Conservation (phyloP, 257 asterid species). For the Solanum dulcamara region DNA sequence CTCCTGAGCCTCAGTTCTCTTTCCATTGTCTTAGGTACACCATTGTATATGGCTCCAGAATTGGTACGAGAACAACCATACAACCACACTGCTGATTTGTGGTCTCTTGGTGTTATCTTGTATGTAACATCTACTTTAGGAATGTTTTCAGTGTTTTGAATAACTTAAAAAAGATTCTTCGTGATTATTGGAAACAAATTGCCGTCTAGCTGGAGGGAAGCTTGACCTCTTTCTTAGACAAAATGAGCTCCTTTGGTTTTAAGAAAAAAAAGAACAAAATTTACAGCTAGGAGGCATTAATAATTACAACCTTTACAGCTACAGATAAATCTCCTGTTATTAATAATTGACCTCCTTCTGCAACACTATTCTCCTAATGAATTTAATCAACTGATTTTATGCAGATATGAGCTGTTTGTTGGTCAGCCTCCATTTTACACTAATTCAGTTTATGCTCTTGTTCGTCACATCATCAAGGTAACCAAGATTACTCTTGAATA, state of each 20-base stretch:
- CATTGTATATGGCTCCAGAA: constrained; percentile 99
- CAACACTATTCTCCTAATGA: not conserved
- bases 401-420: constrained; percentile 95
- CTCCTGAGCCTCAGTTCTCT: constrained; percentile 8
- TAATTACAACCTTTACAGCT: not conserved
- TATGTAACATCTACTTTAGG: constrained; percentile 27
- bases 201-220: not conserved
- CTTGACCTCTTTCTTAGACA: not conserved
- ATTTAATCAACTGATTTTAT: not conserved
- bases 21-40: constrained; percentile 57
- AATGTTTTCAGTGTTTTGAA: not conserved
- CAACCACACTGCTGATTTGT: constrained; percentile 96
- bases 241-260: not conserved
- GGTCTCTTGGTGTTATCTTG: constrained; percentile 99
- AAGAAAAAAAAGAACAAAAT: not conserved
- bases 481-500: not conserved
- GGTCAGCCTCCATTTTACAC: constrained; percentile 99
- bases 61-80: constrained; percentile 99
- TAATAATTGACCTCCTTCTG: not conserved
- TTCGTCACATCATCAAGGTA: constrained; percentile 94
- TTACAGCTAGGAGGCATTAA: not conserved
- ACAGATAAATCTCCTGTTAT: not conserved
- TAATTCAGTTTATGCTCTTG: constrained; percentile 94
- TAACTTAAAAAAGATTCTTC: not conserved
- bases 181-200: not conserved